Percentiles rank a stretch among this genome's conserved stretches.
Evolutionary conservation across 371 early-diverging fungal species (phyloP).

Genomic region (Lichtheimia ornata): DNA sequence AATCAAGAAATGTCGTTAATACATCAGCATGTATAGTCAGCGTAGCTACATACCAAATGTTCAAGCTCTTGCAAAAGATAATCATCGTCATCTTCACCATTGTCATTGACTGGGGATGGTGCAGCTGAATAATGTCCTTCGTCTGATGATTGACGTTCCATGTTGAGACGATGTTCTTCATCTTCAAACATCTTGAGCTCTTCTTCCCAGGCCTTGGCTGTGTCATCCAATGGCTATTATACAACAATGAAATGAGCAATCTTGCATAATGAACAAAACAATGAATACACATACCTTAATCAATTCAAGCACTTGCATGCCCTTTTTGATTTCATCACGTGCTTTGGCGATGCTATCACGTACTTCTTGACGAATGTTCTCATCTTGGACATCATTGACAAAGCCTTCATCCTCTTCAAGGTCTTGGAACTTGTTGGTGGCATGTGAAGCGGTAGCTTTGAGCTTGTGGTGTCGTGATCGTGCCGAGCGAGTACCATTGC

Average conservation of each 20-base stretch:
- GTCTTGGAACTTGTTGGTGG: conserved; percentile 6
- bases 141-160: conserved; percentile 31
- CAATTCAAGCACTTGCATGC: conserved; percentile 55
- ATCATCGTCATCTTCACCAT: background rate
- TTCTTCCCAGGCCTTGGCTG: conserved; percentile 46
- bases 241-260: too few relatives aligned
- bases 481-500: conserved; percentile 19
- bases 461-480: conserved; percentile 1
- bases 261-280: too few relatives aligned
- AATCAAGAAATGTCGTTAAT: background rate
- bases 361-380: conserved; percentile 37
- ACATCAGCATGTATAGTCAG: background rate
- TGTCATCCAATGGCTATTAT: conserved; percentile 35
- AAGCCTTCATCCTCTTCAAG: conserved; percentile 33
- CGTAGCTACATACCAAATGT: conserved; percentile 18
- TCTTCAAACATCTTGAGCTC: conserved; percentile 41
- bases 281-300: conserved; percentile 22
- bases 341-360: conserved; percentile 64
- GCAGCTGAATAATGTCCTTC: conserved; percentile 45
- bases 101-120: conserved; percentile 32
- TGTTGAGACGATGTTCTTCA: conserved; percentile 30
- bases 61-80: conserved; percentile 40
- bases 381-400: conserved; percentile 31
- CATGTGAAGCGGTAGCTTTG: background rate
- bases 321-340: conserved; percentile 61